These are phyloP conservation scores for Ilyonectria mors-panacis DNA, from an alignment of 2,329 filamentous ascomycete genomes.

Conservation along the genomic window DNA sequence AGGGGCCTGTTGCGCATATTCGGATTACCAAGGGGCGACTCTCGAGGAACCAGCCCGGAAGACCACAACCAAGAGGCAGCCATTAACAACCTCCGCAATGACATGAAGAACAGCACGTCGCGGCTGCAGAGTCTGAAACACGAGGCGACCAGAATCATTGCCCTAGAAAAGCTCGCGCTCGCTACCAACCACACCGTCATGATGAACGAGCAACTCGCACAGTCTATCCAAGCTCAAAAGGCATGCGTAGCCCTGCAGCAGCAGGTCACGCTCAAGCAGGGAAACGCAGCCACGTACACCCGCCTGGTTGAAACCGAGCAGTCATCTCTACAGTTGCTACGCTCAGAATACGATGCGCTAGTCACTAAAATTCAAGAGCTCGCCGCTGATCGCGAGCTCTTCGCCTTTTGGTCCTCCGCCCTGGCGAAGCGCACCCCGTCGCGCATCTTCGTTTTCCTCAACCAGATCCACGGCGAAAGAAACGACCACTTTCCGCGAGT, in stretches of 20 bases:
- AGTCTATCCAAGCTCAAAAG: background rate
- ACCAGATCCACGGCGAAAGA: conserved; percentile 6
- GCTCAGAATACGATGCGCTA: conserved; percentile 3
- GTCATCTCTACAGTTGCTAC: background rate
- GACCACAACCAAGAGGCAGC: background rate
- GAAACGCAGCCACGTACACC: conserved; percentile 14
- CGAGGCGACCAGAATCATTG: background rate
- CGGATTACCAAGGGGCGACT: background rate
- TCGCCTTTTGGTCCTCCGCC: conserved; percentile 37
- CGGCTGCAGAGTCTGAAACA: conserved; percentile 8
- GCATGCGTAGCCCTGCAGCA: background rate
- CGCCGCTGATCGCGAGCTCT: conserved; percentile 34
- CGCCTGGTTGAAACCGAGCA: conserved; percentile 6
- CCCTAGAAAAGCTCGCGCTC: background rate
- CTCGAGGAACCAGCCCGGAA: conserved; percentile 7
- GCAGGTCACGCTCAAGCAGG: conserved; percentile 21
- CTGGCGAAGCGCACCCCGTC: conserved; percentile 29
- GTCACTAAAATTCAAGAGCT: conserved; percentile 7
- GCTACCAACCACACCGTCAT: background rate
- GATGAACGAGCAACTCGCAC: conserved; percentile 10
- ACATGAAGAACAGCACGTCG: conserved; percentile 7
- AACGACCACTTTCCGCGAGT: conserved; percentile 35
- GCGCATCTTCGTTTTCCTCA: conserved; percentile 31
- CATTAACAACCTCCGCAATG: conserved; percentile 15
- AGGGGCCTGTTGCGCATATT: conserved; percentile 1